These are phyloP conservation scores for Rhipidocladum racemiflorum DNA, from an alignment of 176 grass and related monocot genomes.

Conservation along the genomic window DNA sequence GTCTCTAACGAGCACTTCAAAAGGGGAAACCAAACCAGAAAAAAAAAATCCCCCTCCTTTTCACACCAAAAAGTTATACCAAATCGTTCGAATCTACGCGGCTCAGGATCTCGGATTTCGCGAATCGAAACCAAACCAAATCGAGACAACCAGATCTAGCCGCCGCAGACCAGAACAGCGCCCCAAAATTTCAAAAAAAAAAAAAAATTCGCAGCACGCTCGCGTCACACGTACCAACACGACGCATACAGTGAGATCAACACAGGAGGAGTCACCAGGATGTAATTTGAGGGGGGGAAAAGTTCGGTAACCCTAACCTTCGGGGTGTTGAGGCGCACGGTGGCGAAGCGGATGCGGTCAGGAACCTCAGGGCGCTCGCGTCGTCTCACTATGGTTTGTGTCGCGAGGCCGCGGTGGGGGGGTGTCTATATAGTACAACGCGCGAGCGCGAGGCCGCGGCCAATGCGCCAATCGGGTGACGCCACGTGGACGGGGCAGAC, in stretches of 20 bases:
- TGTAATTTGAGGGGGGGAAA: not conserved
- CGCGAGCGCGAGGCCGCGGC: not conserved
- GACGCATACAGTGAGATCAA: not conserved
- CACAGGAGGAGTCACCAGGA: not conserved
- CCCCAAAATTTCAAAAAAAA: not conserved
- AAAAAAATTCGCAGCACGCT: not conserved
- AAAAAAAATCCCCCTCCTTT: not conserved
- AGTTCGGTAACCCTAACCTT: constrained; percentile 23
- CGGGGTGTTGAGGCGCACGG: not conserved
- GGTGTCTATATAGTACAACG: not conserved
- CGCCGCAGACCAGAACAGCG: not conserved
- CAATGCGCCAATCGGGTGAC: not conserved
- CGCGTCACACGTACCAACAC: not conserved
- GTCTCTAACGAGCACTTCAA: not conserved
- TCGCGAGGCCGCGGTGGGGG: not conserved
- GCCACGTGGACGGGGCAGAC: not conserved
- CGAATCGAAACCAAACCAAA: not conserved
- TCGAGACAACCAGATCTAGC: constrained; percentile 14
- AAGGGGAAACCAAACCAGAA: not conserved
- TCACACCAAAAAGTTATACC: not conserved
- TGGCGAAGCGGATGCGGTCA: not conserved
- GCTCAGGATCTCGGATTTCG: not conserved
- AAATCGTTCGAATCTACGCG: constrained; percentile 22
- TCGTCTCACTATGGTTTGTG: not conserved
- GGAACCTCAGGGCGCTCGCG: no score